Evolutionary conservation across 306 rosid genomes (phyloP).

Genomic region (Prunus campanulata): DNA sequence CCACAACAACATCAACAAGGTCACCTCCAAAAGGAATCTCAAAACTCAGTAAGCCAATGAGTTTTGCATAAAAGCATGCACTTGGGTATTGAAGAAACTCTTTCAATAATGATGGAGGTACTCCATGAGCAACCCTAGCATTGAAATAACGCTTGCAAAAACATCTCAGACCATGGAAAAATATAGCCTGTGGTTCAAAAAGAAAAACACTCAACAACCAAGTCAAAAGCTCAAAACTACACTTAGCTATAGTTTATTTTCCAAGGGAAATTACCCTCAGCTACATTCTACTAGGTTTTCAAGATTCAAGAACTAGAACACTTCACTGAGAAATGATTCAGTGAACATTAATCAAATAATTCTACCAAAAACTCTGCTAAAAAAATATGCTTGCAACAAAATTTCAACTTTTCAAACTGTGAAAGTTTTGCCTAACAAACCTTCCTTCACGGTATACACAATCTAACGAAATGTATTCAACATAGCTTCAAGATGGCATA

Average conservation of each 20-base stretch:
- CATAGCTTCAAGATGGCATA: neutral
- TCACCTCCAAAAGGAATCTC: slow-evolving; percentile 1
- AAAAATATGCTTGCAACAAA: neutral
- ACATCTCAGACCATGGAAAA: neutral
- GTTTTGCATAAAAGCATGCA: neutral
- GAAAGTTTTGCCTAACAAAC: neutral
- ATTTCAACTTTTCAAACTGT: neutral
- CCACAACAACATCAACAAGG: neutral
- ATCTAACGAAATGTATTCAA: neutral
- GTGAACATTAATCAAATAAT: neutral
- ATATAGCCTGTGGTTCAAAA: neutral
- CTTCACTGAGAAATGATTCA: neutral
- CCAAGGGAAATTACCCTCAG: neutral
- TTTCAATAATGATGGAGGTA: neutral
- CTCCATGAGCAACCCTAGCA: neutral
- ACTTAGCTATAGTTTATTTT: neutral
- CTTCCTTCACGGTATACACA: neutral
- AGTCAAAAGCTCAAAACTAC: neutral
- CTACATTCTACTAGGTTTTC: neutral
- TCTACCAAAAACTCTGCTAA: neutral
- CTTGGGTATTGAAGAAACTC: neutral
- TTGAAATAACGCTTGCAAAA: neutral
- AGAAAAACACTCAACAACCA: neutral
- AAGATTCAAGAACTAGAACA: neutral
- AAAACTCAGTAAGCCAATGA: neutral